phyloP scores from a whole-genome alignment of 768 basidiomycete species.

The Dioszegia aurantiaca region DNA sequence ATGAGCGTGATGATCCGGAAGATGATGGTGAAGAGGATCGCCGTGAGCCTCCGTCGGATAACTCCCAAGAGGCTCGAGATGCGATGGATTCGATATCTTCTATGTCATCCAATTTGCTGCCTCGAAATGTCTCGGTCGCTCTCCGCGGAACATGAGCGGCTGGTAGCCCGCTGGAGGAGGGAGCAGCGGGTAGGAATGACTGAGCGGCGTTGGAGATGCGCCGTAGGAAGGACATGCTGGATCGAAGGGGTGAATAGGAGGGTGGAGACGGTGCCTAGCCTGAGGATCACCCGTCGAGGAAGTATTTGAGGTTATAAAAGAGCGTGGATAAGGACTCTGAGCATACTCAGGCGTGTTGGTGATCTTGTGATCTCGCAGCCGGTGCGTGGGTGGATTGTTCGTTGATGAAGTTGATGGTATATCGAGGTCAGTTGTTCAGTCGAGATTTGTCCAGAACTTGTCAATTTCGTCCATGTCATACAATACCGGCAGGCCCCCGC shows the following conservation, averaged over 20 bases:
- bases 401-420: too few species aligned
- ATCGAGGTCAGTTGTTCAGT: too few species aligned
- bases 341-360: too few species aligned
- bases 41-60: conserved; percentile 35
- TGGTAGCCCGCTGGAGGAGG: conserved; percentile 24
- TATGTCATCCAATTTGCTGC: conserved; percentile 8
- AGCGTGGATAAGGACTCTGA: not conserved
- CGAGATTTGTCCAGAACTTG: too few species aligned
- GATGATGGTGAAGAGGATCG: conserved; percentile 17
- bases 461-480: too few species aligned
- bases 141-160: conserved; percentile 36
- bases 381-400: too few species aligned
- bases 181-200: conserved; percentile 30
- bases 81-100: conserved; percentile 26
- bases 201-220: conserved; percentile 36
- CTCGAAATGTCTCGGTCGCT: conserved; percentile 32
- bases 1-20: conserved; percentile 13
- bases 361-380: too few species aligned
- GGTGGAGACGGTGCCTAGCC: not conserved
- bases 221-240: conserved; percentile 45
- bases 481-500: too few species aligned
- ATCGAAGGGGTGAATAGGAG: not conserved
- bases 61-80: conserved; percentile 43
- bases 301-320: not conserved
- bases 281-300: not conserved